Conservation (phyloP, 768 basidiomycete species). For the Mycena filopes region DNA sequence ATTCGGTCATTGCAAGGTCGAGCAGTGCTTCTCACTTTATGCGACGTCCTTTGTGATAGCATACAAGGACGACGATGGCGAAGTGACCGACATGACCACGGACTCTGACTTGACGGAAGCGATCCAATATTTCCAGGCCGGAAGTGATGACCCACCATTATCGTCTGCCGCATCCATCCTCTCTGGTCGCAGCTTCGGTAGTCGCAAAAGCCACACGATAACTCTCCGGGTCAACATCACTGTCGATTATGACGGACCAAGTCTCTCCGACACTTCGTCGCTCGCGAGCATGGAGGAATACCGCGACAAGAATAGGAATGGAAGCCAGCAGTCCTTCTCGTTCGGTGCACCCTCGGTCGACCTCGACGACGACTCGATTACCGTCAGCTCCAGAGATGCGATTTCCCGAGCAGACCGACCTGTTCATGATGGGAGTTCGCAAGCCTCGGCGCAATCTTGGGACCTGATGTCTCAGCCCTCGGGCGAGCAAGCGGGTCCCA, state of each 20-base stretch:
- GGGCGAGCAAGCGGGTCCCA: constrained; percentile 5
- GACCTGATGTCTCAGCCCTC: constrained; percentile 29
- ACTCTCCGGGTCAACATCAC: constrained; percentile 79
- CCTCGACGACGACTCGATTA: constrained; percentile 78
- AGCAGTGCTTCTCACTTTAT: constrained; percentile 83
- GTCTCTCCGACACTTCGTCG: constrained; percentile 89
- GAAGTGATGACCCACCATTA: constrained; percentile 74
- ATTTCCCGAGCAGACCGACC: constrained; percentile 37
- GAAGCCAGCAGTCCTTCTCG: constrained; percentile 66
- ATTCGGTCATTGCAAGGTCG: constrained; percentile 64
- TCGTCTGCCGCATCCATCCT: constrained; percentile 81
- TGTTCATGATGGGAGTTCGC: constrained; percentile 16
- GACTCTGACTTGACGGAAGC: constrained; percentile 88
- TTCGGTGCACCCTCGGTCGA: constrained; percentile 56
- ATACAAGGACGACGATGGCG: constrained; percentile 92
- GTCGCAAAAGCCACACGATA: constrained; percentile 63
- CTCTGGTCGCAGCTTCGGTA: constrained; percentile 74
- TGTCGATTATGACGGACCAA: constrained; percentile 92
- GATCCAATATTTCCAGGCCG: constrained; percentile 85
- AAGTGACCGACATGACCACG: constrained; percentile 72
- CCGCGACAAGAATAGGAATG: constrained; percentile 56
- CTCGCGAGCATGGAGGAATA: constrained; percentile 83
- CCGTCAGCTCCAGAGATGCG: constrained; percentile 77
- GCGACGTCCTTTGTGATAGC: constrained; percentile 76
- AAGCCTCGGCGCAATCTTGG: constrained; percentile 29